phyloP scores from a whole-genome alignment of 2,329 filamentous ascomycete species.

The Lachnellula hyalina region DNA sequence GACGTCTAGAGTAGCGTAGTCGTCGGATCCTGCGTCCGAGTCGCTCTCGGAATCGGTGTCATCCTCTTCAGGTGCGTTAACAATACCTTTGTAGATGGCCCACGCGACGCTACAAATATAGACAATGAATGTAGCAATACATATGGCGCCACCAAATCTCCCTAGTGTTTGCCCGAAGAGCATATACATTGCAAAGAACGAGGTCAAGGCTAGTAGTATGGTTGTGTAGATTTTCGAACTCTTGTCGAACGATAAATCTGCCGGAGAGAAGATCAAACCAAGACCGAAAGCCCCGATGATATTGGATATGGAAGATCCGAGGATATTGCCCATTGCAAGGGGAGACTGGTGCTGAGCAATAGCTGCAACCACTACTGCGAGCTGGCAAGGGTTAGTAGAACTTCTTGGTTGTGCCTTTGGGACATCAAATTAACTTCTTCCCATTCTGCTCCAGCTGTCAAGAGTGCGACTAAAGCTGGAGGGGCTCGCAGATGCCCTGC shows the following conservation, averaged over 20 bases:
- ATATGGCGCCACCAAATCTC: constrained; percentile 33
- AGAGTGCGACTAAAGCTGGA: constrained; percentile 43
- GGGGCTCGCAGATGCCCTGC: constrained; percentile 41
- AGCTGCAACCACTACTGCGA: constrained; percentile 44
- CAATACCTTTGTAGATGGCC: constrained; percentile 40
- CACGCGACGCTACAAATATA: constrained; percentile 41
- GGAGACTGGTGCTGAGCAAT: constrained; percentile 41
- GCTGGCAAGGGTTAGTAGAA: constrained; percentile 27
- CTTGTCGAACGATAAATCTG: constrained; percentile 38
- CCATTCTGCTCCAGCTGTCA: constrained; percentile 50
- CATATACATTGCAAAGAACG: constrained; percentile 32
- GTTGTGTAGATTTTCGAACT: constrained; percentile 44
- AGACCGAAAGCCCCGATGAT: constrained; percentile 51
- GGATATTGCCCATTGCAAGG: constrained; percentile 48
- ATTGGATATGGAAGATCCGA: constrained; percentile 51
- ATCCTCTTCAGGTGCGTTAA: constrained; percentile 38
- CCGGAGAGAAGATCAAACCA: constrained; percentile 40
- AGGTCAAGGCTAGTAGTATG: constrained; percentile 39
- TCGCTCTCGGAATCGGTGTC: constrained; percentile 36
- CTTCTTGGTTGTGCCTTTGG: neutral
- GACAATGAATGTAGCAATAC: constrained; percentile 39
- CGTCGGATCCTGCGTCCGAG: constrained; percentile 24
- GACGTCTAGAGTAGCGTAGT: constrained; percentile 12
- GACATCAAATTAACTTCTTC: constrained; percentile 42
- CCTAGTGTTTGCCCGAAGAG: constrained; percentile 31